Evolutionary conservation across 2,329 filamentous ascomycete species (phyloP).

Genomic region (Magnaporthales sp.): DNA sequence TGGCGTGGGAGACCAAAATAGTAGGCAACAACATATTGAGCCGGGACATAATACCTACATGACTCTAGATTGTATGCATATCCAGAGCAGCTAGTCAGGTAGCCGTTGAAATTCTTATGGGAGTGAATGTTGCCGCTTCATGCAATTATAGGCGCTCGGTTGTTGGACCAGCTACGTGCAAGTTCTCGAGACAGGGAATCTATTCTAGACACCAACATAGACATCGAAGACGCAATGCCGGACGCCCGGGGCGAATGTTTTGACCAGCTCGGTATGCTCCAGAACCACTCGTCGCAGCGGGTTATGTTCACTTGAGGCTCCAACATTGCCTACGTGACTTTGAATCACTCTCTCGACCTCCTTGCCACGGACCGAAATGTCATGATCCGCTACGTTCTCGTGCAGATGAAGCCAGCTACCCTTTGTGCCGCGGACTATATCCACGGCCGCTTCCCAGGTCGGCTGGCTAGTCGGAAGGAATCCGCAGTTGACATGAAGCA

Average conservation of each 20-base stretch:
- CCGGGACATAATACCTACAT: too few relatives aligned
- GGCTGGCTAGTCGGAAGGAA: constrained; percentile 49
- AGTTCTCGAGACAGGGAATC: not conserved
- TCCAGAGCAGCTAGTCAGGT: not conserved
- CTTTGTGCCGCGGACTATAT: constrained; percentile 24
- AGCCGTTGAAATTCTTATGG: not conserved
- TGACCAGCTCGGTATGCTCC: constrained; percentile 55
- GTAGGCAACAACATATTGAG: not conserved
- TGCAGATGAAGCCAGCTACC: constrained; percentile 54
- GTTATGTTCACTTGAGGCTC: not conserved
- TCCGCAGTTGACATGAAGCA: constrained; percentile 56
- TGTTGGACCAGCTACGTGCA: not conserved
- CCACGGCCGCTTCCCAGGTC: constrained; percentile 44
- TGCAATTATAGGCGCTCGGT: not conserved
- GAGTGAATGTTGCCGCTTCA: not conserved
- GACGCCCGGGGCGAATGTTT: constrained; percentile 60
- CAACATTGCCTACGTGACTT: constrained; percentile 18
- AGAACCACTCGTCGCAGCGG: constrained; percentile 18
- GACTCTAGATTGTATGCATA: not conserved
- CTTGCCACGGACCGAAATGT: constrained; percentile 35
- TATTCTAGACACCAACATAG: constrained; percentile 26
- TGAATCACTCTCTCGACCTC: constrained; percentile 41
- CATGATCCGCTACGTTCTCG: constrained; percentile 51
- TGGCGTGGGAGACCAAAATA: not conserved
- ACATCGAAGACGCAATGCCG: constrained; percentile 66